Evolutionary conservation across 2,329 filamentous ascomycete species (phyloP), one percentile per base, ranked within the genome.

Genomic region (Pestalotiopsis sp.): DNA sequence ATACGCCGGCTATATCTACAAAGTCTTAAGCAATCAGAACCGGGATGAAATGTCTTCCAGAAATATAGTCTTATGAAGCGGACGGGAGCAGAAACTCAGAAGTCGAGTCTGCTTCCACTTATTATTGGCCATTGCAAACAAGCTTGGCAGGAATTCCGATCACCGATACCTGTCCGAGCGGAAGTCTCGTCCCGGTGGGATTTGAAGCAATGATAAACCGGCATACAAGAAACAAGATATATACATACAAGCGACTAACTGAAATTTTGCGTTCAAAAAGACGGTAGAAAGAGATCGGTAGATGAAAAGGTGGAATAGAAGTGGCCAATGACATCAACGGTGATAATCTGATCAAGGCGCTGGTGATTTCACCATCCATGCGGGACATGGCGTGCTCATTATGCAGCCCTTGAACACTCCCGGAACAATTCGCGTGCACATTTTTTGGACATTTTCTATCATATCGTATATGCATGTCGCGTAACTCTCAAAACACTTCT

Each of bases 371-470:
- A 39, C 39, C 36, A 64, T 64, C 39, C 14, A 6, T 9, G 61
- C 39, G 61, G 39, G 61, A 20, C 38, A 49, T 64, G 14, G 61
- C 61, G 61, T 64, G 61, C 61, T 64, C 14, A 36, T 39, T 14
- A 39, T 39, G 45, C 45, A 20, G 20, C 23, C 17, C 20, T 20
- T 17, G 45, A 23, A 52, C n/a, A 9, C 45, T 52, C 11, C n/a
- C n/a, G 17, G 45, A 52, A 52, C 20, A 17, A n/a, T 52, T n/a
- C 17, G 45, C 45, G 45, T n/a, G 45, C 45, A 23, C 9, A n/a
- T 52, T n/a, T 52, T 6, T n/a, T n/a, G 20, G 11, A 6, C 31
- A 36, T 0, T 11, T 36, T 36, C 31, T 36, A 36, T 36, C 31
- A 31, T 31, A 9, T 31, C 31, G 2, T 36, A 9, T 36, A 36